These are phyloP conservation scores for Hyphochytrium catenoides DNA, from an alignment of 352 stramenopile species.

Conservation along the genomic window DNA sequence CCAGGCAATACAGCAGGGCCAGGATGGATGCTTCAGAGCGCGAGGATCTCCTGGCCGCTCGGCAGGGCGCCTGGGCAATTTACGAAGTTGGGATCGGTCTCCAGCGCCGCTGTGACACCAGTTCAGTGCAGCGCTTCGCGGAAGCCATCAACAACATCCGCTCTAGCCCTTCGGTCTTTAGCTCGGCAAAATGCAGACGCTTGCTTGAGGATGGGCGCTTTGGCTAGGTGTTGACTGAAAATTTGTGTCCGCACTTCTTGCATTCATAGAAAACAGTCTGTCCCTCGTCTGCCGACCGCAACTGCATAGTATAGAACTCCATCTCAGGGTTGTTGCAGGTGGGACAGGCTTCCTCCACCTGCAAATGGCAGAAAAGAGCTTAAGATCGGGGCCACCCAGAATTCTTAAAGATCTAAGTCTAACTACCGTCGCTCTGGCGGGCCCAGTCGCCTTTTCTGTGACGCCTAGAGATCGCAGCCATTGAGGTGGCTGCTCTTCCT, in stretches of 20 bases:
- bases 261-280: slow-evolving; percentile 99
- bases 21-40: too few relatives aligned
- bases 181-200: too few relatives aligned
- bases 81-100: too few relatives aligned
- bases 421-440: slow-evolving; percentile 61
- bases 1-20: too few relatives aligned
- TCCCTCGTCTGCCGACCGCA: slow-evolving; percentile 94
- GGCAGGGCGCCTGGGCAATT: too few relatives aligned
- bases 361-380: neutral
- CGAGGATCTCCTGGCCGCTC: too few relatives aligned
- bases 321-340: slow-evolving; percentile 90
- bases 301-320: slow-evolving; percentile 98
- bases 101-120: too few relatives aligned
- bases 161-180: too few relatives aligned
- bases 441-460: slow-evolving; percentile 51
- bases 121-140: too few relatives aligned
- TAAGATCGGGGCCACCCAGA: neutral
- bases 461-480: slow-evolving; percentile 39
- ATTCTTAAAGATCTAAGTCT: neutral
- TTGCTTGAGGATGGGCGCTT: too few relatives aligned
- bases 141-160: too few relatives aligned
- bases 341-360: slow-evolving; percentile 88
- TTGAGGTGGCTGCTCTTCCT: slow-evolving; percentile 44
- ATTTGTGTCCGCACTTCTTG: slow-evolving; percentile 79
- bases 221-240: slow-evolving; percentile 58